These are phyloP conservation scores for Ambrosia trifida DNA, from an alignment of 129 eudicot genomes.

Conservation along the genomic window DNA sequence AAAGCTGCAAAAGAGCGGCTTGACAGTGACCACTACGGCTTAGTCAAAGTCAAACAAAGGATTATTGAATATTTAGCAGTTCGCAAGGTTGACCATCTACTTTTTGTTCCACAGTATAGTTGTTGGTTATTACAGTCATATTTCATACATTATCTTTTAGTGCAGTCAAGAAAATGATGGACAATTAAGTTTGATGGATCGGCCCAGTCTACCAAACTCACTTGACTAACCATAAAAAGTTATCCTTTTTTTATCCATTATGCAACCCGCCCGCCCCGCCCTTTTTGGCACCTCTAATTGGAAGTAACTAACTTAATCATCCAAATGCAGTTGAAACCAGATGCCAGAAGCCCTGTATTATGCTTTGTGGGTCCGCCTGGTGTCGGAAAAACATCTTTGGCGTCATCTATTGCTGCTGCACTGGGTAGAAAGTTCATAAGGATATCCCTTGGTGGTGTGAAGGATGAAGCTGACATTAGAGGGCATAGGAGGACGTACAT, in stretches of 20 bases:
- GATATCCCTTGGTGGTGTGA: conserved; percentile 95
- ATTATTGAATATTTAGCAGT: conserved; percentile 95
- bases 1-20: conserved; percentile 93
- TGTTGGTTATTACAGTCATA: not conserved
- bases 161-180: not conserved
- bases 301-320: conserved; percentile 11
- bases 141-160: not conserved
- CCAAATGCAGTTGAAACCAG: conserved; percentile 81
- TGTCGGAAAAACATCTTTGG: conserved; percentile 97
- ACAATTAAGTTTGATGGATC: not conserved
- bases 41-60: conserved; percentile 89
- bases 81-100: conserved; percentile 65
- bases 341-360: conserved; percentile 89
- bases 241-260: not conserved
- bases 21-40: conserved; percentile 86
- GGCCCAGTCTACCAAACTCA: not conserved
- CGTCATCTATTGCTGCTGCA: conserved; percentile 94
- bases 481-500: conserved; percentile 95
- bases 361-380: conserved; percentile 99
- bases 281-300: not conserved
- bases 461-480: conserved; percentile 97
- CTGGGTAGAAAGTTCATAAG: conserved; percentile 85
- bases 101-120: not conserved
- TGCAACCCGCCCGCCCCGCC: not conserved
- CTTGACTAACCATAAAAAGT: not conserved